Base-by-base conservation (phyloP, 805 yeast species). In the Myxozyma neotropica region DNA sequence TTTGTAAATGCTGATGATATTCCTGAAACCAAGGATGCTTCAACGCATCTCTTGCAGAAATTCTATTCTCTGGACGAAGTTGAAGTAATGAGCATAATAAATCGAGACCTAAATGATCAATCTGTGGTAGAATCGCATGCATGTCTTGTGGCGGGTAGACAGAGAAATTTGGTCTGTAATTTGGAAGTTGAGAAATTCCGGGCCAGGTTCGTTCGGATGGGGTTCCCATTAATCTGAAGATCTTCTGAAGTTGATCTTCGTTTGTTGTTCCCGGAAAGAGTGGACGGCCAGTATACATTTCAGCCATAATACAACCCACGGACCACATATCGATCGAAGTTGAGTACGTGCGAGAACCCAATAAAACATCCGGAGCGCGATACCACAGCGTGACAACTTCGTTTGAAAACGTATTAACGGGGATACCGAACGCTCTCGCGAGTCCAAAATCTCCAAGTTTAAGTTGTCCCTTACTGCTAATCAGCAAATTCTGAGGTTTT, bases 251-350 rank as follows among this genome's bases (percentile, higher is more conserved):
- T 74, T 94, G 99, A 75, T 94, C 99, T 57, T 94, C 97, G 74
- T 93, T 95, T 43, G 96, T 90, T 10, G 93, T 86, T 36, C 99
- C 99, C 21, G 98, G 96, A 74, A 94, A 94, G 53, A 94, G 78
- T 0, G 99, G 98, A 69, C 93, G 87, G 33, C 99, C 96, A 13
- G 96, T 89, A 71, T 94, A 88, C 98, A 94, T 93, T 72, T 94
- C 99, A 2, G 97, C 98, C 73, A 94, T 82, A 55, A 94, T 94
- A 75, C 99, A 94, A 15, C 99, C 99, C 13, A 96, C 95, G 17
- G 97, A 90, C 99, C 99, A 94, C 77, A 94, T 89, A 73, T 94
- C 99, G 61, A 94, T 95, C 10, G 97, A 92, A 0, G 99, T 94
- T 47, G 96, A 88, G 75, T 94, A 94, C 57, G 95, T 93, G 68